Evolutionary conservation across 2,329 filamentous ascomycete genomes (phyloP), one percentile per base, ranked within the genome.

Genomic region (Orbilia javanica): DNA sequence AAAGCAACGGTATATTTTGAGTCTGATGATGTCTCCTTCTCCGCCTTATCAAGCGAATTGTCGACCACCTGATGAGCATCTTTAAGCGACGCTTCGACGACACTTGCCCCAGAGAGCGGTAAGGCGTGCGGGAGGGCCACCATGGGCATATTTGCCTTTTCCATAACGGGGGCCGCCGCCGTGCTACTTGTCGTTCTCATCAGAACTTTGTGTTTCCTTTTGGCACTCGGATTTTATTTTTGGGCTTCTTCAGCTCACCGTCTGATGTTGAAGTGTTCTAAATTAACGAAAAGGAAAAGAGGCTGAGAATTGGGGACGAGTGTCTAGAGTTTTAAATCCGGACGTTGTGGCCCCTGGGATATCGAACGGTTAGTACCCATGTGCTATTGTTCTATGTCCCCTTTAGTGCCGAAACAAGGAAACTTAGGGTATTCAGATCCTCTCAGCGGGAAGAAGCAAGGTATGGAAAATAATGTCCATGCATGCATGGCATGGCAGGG

Each of bases 331-430:
- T 71, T 72, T 78, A 72, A 78, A 68, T 71, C 70, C 62, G 42
- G 44, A 72, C 46, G 50, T 67, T 55, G 67, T 62, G 66, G 36
- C 50, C 39, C 55, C 55, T 55, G 52, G 53, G 55, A 39, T 44
- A 67, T 25, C 53, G 39, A 36, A 71, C 52, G 52, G 62, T 60
- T 42, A 66, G 48, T 66, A 64, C 55, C 22, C 66, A 55, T 71
- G 60, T 71, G 57, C 20, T 70, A 77, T 42, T 39, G 57, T 44
- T 50, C 29, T 29, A 27, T 60, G 74, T 55, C 42, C 66, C 73
- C 62, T 70, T 77, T 77, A 77, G 46, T 77, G 66, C 66, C 66
- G 42, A 71, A 77, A 77, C 73, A 77, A 77, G 73, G 71, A 77
- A 70, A 71, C 66, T 77, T 39, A 31, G 48, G 11, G 67, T 71